A percentile compares a stretch with the other conserved stretches of the same genome.
Conservation (phyloP, 768 basidiomycete species). For the Terana coerulea region DNA sequence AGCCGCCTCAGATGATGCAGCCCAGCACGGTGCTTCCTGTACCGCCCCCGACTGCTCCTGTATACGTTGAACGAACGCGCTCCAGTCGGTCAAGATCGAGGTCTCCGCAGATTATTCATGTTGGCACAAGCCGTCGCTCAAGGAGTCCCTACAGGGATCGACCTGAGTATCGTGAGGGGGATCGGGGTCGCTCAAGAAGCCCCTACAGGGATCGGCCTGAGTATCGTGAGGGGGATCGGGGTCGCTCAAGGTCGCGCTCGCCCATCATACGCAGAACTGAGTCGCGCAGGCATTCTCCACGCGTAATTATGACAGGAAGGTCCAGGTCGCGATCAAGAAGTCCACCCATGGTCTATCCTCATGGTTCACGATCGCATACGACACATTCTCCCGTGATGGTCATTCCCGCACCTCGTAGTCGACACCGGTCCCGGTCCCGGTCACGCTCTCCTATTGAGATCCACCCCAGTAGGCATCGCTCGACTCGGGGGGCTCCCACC, state of each 20-base stretch:
- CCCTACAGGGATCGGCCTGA: background rate
- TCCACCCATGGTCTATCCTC: background rate
- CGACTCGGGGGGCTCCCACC: too few species aligned
- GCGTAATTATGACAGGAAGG: background rate
- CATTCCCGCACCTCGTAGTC: background rate
- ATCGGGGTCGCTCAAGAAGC: background rate
- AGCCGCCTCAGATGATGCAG: background rate
- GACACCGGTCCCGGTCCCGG: background rate
- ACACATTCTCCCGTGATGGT: background rate
- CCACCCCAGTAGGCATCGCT: background rate
- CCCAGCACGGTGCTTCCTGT: slow-evolving; percentile 1
- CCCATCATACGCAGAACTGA: background rate
- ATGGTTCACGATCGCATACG: background rate
- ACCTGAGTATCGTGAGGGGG: too few species aligned
- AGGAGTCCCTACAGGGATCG: background rate
- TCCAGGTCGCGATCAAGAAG: background rate
- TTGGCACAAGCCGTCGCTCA: too few species aligned
- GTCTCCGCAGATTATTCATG: too few species aligned
- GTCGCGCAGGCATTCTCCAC: background rate
- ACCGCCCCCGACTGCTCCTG: background rate
- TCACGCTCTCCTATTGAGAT: background rate
- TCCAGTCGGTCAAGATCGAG: slow-evolving; percentile 21
- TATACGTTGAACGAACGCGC: background rate
- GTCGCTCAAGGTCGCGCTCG: background rate
- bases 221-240: background rate